Evolutionary conservation across 1,284 basidiomycete species (phyloP), one percentile per base, ranked within the genome.

Genomic region (Malassezia sp.): DNA sequence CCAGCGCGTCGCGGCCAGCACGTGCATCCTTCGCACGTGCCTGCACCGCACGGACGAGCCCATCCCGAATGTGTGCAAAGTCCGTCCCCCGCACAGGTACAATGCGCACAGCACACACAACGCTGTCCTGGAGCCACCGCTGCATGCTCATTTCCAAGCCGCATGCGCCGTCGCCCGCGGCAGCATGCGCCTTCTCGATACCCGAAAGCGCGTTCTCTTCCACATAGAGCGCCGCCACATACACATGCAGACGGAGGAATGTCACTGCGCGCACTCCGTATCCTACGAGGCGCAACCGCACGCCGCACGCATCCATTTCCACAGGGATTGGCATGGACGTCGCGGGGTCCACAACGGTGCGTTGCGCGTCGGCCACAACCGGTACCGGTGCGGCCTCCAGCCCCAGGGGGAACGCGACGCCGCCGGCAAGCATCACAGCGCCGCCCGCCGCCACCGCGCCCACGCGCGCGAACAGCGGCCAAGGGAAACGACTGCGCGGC

Each of bases 151-250:
- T 23, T 35, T 63, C 63, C 23, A 60, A 43, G 18, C 41, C 15
- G n/a, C n/a, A n/a, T 23, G 12, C 27, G 9, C 14, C 20, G 36
- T 32, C 27, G 22, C 28, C 32, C 6, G 42, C 24, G 34, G 41
- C 33, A 18, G 34, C 30, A 1, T 35, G 15, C 7, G 33, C 24
- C 7, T 24, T 31, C 18, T 4, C 3, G 21, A 28, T 24, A 10
- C 12, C 10, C 10, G 18, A 24, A 0, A 57, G 41, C 15, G 28
- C 18, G 18, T 38, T 27, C 41, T 85, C 72, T 68, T 86, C 84
- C 12, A 83, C 83, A 69, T 90, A 90, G 66, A 89, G 83, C 1
- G 77, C 86, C 32, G 85, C 79, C 4, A 84, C 83, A 70, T 90
- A 90, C 9, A 89, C 87, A 54, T 82, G 78, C 49, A 90, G 77